phyloP scores from a whole-genome alignment of 176 grass and related monocot genomes.

The Hyparrhenia diplandra region DNA sequence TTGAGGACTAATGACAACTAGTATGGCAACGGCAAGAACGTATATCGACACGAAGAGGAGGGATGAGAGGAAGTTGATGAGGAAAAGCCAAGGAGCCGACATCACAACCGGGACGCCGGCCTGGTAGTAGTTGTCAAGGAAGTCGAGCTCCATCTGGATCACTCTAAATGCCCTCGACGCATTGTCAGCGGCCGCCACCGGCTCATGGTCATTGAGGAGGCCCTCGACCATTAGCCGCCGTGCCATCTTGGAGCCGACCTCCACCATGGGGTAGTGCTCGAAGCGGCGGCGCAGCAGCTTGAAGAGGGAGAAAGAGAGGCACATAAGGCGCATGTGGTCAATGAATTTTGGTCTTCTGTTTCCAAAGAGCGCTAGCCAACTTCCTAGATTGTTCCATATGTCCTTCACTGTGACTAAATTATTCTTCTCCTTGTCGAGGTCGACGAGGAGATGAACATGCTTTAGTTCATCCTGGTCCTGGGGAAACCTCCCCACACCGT shows the following conservation, averaged over 20 bases:
- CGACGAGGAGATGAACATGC: neutral
- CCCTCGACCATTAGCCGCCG: neutral
- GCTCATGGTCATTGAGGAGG: neutral
- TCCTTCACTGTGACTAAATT: neutral
- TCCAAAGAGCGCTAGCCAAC: no score
- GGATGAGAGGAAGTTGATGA: neutral
- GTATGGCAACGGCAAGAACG: no score
- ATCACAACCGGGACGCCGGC: neutral
- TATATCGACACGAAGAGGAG: neutral
- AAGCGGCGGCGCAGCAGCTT: constrained; percentile 12
- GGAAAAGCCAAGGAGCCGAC: neutral
- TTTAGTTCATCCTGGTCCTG: neutral
- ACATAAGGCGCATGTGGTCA: neutral
- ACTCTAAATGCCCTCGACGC: neutral
- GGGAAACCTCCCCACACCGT: neutral
- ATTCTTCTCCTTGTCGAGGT: neutral
- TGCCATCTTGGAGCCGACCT: neutral
- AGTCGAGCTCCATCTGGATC: constrained; percentile 3
- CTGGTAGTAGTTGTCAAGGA: constrained; percentile 19
- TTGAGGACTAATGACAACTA: no score
- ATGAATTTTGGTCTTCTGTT: neutral
- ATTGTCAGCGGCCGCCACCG: neutral
- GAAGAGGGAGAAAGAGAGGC: constrained; percentile 24
- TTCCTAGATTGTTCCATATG: neutral
- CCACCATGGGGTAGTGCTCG: constrained; percentile 30